Conservation (phyloP, 148 eudicot species). For the Rhododendron mucronatum region DNA sequence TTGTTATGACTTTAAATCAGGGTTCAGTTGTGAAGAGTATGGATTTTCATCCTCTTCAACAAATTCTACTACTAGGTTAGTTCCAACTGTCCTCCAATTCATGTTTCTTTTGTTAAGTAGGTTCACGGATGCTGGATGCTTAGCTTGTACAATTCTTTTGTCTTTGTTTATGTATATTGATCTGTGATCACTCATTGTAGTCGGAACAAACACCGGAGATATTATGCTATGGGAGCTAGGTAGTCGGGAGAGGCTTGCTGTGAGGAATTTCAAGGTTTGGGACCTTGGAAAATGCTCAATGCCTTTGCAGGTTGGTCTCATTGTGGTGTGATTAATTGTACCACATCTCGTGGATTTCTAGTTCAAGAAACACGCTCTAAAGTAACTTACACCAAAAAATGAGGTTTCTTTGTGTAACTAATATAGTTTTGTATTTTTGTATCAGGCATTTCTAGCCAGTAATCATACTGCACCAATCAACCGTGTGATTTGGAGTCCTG, state of each 20-base stretch:
- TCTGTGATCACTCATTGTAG: conserved; percentile 30
- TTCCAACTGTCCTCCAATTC: background rate
- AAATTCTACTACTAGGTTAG: conserved; percentile 79
- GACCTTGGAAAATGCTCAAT: conserved; percentile 52
- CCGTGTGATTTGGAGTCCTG: conserved; percentile 81
- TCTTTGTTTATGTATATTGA: conserved; percentile 5
- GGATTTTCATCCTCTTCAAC: conserved; percentile 89
- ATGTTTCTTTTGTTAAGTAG: background rate
- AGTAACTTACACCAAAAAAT: background rate
- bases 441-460: conserved; percentile 51
- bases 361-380: background rate
- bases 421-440: conserved; percentile 4
- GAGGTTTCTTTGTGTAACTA: background rate
- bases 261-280: conserved; percentile 82
- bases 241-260: conserved; percentile 61
- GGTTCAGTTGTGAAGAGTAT: conserved; percentile 86
- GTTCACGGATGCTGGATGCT: background rate
- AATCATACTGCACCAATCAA: conserved; percentile 64
- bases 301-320: conserved; percentile 54
- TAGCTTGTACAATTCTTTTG: background rate
- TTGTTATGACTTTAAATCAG: conserved; percentile 66
- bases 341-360: background rate
- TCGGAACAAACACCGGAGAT: conserved; percentile 83
- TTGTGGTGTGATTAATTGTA: background rate
- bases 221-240: conserved; percentile 85